These are phyloP conservation scores for Cordyceps javanica DNA, from an alignment of 2,329 filamentous ascomycete genomes.

Conservation along the genomic window DNA sequence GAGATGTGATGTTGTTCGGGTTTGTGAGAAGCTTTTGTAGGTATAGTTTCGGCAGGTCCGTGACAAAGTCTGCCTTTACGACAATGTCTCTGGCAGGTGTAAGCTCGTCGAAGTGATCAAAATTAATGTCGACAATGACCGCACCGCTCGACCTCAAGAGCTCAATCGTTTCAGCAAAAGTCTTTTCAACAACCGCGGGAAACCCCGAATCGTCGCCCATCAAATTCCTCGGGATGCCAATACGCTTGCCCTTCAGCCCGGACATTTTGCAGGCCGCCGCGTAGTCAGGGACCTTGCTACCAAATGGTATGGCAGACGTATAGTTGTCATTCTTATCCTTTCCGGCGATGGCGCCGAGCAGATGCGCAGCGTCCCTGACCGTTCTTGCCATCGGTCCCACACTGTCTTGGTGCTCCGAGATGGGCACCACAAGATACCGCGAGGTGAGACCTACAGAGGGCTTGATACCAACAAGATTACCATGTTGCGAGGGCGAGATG, in stretches of 20 bases:
- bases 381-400: constrained; percentile 57
- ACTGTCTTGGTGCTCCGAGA: constrained; percentile 56
- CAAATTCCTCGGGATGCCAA: constrained; percentile 57
- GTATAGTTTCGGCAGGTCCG: constrained; percentile 44
- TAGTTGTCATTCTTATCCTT: constrained; percentile 54
- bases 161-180: constrained; percentile 49
- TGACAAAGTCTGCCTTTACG: constrained; percentile 51
- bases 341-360: constrained; percentile 57
- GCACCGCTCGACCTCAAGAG: constrained; percentile 51
- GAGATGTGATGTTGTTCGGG: constrained; percentile 43
- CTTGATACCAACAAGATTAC: constrained; percentile 61
- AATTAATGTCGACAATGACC: constrained; percentile 51
- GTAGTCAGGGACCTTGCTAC: constrained; percentile 52
- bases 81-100: constrained; percentile 34
- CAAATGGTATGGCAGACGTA: constrained; percentile 55
- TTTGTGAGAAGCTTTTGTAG: constrained; percentile 47
- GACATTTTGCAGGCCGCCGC: constrained; percentile 49
- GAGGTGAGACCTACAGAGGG: constrained; percentile 61
- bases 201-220: constrained; percentile 12
- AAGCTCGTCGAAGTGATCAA: constrained; percentile 35
- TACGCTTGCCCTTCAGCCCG: constrained; percentile 49
- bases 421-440: constrained; percentile 56
- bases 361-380: constrained; percentile 56
- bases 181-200: constrained; percentile 26
- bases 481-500: constrained; percentile 43